These are phyloP conservation scores for Boletus semigastroideus DNA, from an alignment of 1,284 basidiomycete genomes.

Conservation along the genomic window DNA sequence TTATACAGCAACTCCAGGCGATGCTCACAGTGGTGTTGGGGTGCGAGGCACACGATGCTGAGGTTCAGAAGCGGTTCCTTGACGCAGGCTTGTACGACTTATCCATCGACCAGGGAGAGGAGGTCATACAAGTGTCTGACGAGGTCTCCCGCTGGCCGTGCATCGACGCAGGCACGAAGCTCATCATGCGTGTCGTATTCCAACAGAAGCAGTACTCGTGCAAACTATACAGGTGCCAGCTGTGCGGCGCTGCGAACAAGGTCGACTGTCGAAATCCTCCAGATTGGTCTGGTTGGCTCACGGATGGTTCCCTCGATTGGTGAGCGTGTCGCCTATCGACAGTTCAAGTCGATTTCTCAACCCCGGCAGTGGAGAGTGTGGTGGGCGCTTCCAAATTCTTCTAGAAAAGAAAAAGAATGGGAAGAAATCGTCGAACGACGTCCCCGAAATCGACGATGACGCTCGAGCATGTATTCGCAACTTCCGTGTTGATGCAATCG, in stretches of 20 bases:
- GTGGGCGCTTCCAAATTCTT: conserved; percentile 27
- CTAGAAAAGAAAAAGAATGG: conserved; percentile 20
- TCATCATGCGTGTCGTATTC: conserved; percentile 27
- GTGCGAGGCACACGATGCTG: conserved; percentile 19
- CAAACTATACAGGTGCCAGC: conserved; percentile 20
- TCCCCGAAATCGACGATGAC: conserved; percentile 22
- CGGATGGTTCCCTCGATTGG: conserved; percentile 28
- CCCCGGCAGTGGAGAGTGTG: conserved; percentile 16
- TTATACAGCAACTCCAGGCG: conserved; percentile 21
- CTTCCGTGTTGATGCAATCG: conserved; percentile 25
- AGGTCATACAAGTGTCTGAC: conserved; percentile 24
- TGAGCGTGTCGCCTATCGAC: background rate
- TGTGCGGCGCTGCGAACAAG: conserved; percentile 22
- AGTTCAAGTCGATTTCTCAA: background rate
- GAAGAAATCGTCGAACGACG: conserved; percentile 6
- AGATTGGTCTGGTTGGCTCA: conserved; percentile 29
- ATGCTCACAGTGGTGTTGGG: conserved; percentile 18
- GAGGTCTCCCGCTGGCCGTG: conserved; percentile 24
- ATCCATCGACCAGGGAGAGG: conserved; percentile 21
- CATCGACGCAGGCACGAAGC: conserved; percentile 26
- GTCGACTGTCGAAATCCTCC: conserved; percentile 15
- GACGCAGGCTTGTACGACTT: conserved; percentile 26
- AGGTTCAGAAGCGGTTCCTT: conserved; percentile 26
- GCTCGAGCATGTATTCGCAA: conserved; percentile 27
- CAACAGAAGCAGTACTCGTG: conserved; percentile 24